phyloP scores from a whole-genome alignment of 306 rosid genomes.

The Trifolium fragiferum region DNA sequence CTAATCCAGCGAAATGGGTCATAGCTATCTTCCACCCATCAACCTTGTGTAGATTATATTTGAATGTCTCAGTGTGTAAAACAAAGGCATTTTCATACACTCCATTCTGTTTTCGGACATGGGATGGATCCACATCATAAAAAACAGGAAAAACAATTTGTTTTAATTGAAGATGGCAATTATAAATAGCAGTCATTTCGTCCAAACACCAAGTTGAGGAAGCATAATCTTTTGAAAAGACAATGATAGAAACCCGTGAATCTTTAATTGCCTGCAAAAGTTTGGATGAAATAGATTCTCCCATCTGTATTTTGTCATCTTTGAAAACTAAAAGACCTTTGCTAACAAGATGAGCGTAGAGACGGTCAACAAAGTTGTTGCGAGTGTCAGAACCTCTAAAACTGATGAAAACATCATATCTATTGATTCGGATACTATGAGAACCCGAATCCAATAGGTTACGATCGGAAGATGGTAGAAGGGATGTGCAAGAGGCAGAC shows the following conservation, averaged over 20 bases:
- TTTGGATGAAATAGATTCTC: not conserved
- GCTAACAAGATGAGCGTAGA: not conserved
- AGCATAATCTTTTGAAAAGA: not conserved
- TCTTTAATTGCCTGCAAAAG: not conserved
- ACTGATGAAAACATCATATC: not conserved
- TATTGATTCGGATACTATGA: not conserved
- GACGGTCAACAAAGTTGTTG: not conserved
- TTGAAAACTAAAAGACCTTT: not conserved
- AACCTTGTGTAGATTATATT: not conserved
- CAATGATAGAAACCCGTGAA: not conserved
- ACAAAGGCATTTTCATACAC: not conserved
- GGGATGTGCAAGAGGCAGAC: too few species aligned
- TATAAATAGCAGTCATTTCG: not conserved
- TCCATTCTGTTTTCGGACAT: not conserved
- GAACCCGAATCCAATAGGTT: not conserved
- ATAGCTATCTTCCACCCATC: not conserved
- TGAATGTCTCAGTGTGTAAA: not conserved
- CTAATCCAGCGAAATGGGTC: not conserved
- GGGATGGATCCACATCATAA: conserved; percentile 11
- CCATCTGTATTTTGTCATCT: conserved; percentile 6
- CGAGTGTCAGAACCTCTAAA: not conserved
- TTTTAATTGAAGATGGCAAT: not conserved
- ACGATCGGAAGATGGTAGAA: too few species aligned
- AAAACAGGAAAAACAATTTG: not conserved
- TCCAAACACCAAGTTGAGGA: conserved; percentile 31